Percentiles rank a stretch among this genome's conserved stretches.
phyloP scores from a whole-genome alignment of 192 early-diverging fungal species.

The Coemansia sp. region DNA sequence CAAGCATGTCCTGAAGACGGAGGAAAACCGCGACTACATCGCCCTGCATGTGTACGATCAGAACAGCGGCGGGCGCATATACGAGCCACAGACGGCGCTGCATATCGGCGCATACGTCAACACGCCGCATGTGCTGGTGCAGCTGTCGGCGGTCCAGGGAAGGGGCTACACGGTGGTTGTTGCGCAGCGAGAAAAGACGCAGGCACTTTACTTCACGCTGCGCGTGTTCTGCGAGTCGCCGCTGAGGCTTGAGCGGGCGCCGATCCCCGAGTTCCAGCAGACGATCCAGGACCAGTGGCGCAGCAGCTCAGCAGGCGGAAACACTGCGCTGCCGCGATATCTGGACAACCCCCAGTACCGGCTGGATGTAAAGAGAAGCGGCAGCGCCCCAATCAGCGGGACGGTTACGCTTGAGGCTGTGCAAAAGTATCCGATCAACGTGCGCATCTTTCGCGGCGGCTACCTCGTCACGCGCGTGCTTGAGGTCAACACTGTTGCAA shows the following conservation, averaged over 20 bases:
- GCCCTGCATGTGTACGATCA: slow-evolving; percentile 81
- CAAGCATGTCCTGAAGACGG: slow-evolving; percentile 79
- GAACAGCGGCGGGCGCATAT: slow-evolving; percentile 63
- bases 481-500: slow-evolving; percentile 62
- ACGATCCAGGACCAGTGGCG: slow-evolving; percentile 71
- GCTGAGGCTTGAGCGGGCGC: slow-evolving; percentile 64
- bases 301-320: slow-evolving; percentile 74
- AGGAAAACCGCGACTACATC: slow-evolving; percentile 86
- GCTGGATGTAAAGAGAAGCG: slow-evolving; percentile 52
- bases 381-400: slow-evolving; percentile 7
- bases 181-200: slow-evolving; percentile 72
- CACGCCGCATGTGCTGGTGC: slow-evolving; percentile 76
- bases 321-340: slow-evolving; percentile 65
- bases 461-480: slow-evolving; percentile 66
- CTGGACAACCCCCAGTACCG: slow-evolving; percentile 80
- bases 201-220: slow-evolving; percentile 74
- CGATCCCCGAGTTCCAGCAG: slow-evolving; percentile 25
- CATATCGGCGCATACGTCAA: slow-evolving; percentile 83
- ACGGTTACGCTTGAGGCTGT: slow-evolving; percentile 68
- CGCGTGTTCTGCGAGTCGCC: slow-evolving; percentile 66
- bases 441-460: slow-evolving; percentile 70
- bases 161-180: slow-evolving; percentile 72
- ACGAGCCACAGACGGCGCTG: slow-evolving; percentile 65
- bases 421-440: slow-evolving; percentile 64
- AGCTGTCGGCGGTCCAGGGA: slow-evolving; percentile 21